Percentiles rank a stretch among this genome's conserved stretches.
phyloP scores from a whole-genome alignment of 2,329 filamentous ascomycete genomes.

The Aspergillus ochraceus region DNA sequence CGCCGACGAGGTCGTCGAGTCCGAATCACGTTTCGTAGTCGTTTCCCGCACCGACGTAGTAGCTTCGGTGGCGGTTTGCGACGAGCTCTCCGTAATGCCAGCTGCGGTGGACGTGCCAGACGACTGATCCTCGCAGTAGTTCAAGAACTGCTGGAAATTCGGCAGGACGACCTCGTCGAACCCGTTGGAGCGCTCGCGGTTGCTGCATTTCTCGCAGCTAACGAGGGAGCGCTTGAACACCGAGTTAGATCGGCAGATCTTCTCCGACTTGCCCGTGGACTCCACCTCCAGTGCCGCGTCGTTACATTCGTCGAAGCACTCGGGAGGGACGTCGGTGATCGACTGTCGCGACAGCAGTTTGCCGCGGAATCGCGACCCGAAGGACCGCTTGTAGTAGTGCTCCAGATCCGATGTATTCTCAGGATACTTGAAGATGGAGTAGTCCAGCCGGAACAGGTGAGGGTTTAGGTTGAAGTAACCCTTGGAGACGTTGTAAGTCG shows the following conservation, averaged over 20 bases:
- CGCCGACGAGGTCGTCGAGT: not conserved
- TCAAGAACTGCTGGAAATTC: slow-evolving; percentile 7
- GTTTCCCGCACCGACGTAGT: not conserved
- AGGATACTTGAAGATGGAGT: slow-evolving; percentile 58
- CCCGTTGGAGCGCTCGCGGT: not conserved
- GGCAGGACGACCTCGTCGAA: slow-evolving; percentile 5
- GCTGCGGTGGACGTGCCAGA: not conserved
- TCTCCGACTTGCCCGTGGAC: slow-evolving; percentile 46
- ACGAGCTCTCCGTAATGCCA: not conserved
- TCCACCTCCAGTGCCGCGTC: slow-evolving; percentile 50
- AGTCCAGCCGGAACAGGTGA: slow-evolving; percentile 60
- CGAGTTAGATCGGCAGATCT: slow-evolving; percentile 15
- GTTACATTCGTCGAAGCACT: slow-evolving; percentile 58
- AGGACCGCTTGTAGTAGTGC: slow-evolving; percentile 3
- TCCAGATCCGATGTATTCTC: slow-evolving; percentile 7
- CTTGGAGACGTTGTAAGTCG: slow-evolving; percentile 48
- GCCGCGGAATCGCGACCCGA: not conserved
- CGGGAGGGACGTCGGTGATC: slow-evolving; percentile 35
- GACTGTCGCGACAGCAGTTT: slow-evolving; percentile 32
- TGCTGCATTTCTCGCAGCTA: slow-evolving; percentile 3
- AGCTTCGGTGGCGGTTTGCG: not conserved
- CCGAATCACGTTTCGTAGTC: not conserved
- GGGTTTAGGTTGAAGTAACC: slow-evolving; percentile 67
- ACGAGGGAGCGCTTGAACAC: slow-evolving; percentile 10
- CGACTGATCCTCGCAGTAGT: not conserved